Percentiles rank a stretch among this genome's conserved stretches.
These are phyloP conservation scores for Ganoderma leucocontextum DNA, from an alignment of 1,284 basidiomycete genomes.

Conservation along the genomic window DNA sequence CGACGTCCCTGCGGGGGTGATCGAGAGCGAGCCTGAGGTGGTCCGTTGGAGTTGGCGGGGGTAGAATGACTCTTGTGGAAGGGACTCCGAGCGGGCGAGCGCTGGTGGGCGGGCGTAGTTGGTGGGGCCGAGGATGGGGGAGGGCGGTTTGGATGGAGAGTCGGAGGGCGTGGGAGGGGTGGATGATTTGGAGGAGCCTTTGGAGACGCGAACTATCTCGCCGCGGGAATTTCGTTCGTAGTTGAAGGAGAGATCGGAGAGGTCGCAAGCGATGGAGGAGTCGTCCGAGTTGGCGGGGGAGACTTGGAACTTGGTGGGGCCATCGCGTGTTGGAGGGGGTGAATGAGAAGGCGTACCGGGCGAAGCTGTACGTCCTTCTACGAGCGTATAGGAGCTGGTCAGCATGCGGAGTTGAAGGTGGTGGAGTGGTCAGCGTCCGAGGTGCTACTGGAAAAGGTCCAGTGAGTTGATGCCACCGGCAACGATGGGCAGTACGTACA, in stretches of 20 bases:
- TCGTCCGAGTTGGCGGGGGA: constrained; percentile 38
- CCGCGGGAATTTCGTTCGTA: constrained; percentile 69
- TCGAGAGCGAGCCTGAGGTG: constrained; percentile 58
- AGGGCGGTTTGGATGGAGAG: constrained; percentile 47
- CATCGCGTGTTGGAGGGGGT: constrained; percentile 28
- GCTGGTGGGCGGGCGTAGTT: constrained; percentile 50
- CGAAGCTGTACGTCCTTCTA: constrained; percentile 22
- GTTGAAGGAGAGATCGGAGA: constrained; percentile 73
- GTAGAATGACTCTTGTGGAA: constrained; percentile 42
- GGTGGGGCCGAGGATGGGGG: constrained; percentile 35
- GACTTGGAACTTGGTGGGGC: constrained; percentile 16
- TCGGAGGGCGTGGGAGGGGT: constrained; percentile 50
- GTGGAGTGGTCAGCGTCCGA: neutral
- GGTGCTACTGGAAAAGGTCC: neutral
- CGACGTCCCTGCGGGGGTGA: constrained; percentile 43
- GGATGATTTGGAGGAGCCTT: constrained; percentile 48
- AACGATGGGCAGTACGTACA: constrained; percentile 13
- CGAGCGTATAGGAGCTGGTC: constrained; percentile 23
- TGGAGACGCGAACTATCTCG: constrained; percentile 63
- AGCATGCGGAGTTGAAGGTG: constrained; percentile 10
- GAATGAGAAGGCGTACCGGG: constrained; percentile 27
- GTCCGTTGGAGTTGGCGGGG: constrained; percentile 66
- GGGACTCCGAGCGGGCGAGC: constrained; percentile 73
- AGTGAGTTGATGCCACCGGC: constrained; percentile 3
- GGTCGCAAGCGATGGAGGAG: constrained; percentile 29